Evolutionary conservation across 1,139 yeast species (phyloP).

Genomic region (Debaryomyces subglobosus): DNA sequence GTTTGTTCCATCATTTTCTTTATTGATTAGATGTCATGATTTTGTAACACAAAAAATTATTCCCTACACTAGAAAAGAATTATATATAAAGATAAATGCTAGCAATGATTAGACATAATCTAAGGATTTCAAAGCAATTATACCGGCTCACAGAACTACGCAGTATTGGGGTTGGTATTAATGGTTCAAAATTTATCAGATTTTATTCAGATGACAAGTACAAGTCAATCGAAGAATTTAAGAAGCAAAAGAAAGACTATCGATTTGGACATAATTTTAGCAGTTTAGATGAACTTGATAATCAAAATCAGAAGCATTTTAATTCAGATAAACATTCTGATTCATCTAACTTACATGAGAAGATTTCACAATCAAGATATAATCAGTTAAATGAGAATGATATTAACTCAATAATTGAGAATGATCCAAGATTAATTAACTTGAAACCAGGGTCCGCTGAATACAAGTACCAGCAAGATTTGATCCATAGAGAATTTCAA

Average conservation of each 20-base stretch:
- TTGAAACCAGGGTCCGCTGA: conserved; percentile 41
- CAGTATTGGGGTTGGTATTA: neutral
- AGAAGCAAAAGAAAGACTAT: conserved; percentile 39
- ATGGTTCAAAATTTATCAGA: conserved; percentile 6
- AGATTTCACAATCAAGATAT: conserved; percentile 6
- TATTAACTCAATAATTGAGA: conserved; percentile 29
- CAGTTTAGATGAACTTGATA: conserved; percentile 26
- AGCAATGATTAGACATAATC: conserved; percentile 2
- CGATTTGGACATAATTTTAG: conserved; percentile 37
- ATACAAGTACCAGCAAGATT: conserved; percentile 36
- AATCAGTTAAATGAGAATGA: conserved; percentile 19
- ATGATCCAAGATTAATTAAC: conserved; percentile 37
- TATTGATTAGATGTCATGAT: neutral
- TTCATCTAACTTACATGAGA: conserved; percentile 6
- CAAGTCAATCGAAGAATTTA: conserved; percentile 41
- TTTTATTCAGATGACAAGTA: conserved; percentile 18
- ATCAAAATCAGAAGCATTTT: conserved; percentile 11
- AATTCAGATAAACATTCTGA: conserved; percentile 11
- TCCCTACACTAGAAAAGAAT: neutral
- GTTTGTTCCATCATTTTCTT: neutral
- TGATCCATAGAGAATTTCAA: conserved; percentile 33
- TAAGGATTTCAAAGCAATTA: neutral
- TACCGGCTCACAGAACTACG: neutral
- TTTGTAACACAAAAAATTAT: conserved; percentile 7
- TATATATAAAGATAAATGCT: neutral